phyloP scores from a whole-genome alignment of 805 yeast genomes.

The Sugiyamaella mastotermitis region DNA sequence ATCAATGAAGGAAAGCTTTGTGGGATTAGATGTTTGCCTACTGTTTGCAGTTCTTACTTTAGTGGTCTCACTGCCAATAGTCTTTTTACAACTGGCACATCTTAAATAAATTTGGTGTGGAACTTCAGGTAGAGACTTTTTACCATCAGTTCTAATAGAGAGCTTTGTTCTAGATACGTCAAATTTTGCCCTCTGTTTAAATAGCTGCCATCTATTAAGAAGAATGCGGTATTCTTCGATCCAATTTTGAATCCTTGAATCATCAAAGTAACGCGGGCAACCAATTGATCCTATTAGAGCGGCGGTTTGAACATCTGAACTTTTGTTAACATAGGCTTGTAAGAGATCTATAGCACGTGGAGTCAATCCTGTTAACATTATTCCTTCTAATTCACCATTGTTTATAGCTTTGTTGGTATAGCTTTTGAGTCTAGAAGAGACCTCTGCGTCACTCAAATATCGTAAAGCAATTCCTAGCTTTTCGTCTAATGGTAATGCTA shows the following conservation, averaged over 20 bases:
- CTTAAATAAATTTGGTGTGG: constrained; percentile 77
- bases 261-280: constrained; percentile 75
- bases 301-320: constrained; percentile 89
- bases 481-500: constrained; percentile 80
- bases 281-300: constrained; percentile 75
- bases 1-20: neutral
- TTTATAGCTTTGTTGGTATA: constrained; percentile 65
- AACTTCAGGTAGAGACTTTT: constrained; percentile 40
- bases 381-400: constrained; percentile 85
- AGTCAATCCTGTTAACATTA: constrained; percentile 87
- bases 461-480: constrained; percentile 86
- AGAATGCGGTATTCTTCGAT: constrained; percentile 54
- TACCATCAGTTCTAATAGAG: constrained; percentile 47
- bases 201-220: constrained; percentile 75
- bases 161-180: constrained; percentile 72
- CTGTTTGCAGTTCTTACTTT: constrained; percentile 1
- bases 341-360: constrained; percentile 73
- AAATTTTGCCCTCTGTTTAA: constrained; percentile 72
- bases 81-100: constrained; percentile 74
- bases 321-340: constrained; percentile 82
- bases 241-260: constrained; percentile 74
- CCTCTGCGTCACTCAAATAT: constrained; percentile 69
- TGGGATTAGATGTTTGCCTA: constrained; percentile 1
- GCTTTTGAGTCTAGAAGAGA: constrained; percentile 63
- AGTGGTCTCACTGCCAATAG: constrained; percentile 14